Evolutionary conservation across 257 asterid genomes (phyloP).

Genomic region (Perilla frutescens): DNA sequence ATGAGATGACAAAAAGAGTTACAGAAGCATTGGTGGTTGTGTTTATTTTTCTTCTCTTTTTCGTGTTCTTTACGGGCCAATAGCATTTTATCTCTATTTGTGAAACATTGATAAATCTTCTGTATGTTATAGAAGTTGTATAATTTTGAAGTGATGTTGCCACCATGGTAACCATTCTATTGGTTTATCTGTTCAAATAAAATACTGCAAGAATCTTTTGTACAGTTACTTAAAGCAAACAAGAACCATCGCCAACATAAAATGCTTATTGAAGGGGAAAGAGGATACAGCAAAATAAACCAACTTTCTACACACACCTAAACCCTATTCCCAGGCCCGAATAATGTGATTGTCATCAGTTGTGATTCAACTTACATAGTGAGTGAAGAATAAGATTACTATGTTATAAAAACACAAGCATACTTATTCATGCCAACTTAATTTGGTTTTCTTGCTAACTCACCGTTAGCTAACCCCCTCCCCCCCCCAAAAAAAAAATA

Average conservation of each 20-base stretch:
- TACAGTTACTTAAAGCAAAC: background rate
- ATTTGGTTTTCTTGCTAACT: too few species aligned
- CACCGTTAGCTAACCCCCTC: too few species aligned
- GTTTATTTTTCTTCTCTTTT: constrained; percentile 10
- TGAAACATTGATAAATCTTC: background rate
- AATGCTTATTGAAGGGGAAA: background rate
- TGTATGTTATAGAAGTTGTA: background rate
- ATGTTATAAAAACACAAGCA: background rate
- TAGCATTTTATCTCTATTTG: background rate
- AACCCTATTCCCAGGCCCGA: background rate
- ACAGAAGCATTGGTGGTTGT: too few species aligned
- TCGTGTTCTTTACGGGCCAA: background rate
- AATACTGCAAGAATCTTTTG: too few species aligned
- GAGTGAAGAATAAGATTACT: background rate
- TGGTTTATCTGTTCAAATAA: constrained; percentile 1
- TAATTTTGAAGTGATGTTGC: background rate
- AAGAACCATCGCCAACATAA: background rate
- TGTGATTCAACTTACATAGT: background rate
- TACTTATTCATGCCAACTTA: background rate
- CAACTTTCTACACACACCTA: background rate
- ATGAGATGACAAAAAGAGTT: too few species aligned
- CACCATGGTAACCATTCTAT: constrained; percentile 16
- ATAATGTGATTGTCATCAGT: background rate
- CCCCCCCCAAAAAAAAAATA: too few species aligned
- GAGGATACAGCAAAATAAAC: background rate